Evolutionary conservation across 192 early-diverging fungal species (phyloP), one percentile per base, ranked within the genome.

Genomic region (Anaeromyces robustus): DNA sequence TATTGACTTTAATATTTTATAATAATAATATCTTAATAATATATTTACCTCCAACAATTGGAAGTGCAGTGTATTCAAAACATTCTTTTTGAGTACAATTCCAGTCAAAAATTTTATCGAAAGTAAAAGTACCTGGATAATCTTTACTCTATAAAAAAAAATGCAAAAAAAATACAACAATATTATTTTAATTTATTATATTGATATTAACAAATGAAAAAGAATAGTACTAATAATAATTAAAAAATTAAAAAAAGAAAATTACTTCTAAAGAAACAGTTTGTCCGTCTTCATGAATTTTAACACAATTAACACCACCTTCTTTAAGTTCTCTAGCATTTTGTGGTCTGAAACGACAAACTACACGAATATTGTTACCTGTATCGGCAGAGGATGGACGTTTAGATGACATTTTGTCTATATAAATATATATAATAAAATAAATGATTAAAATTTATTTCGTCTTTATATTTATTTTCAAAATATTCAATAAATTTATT

Each of bases 301-400:
- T 86, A 82, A 98, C 89, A 43, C 96, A 92, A 80, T 93, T 92
- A 77, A 92, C 93, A 80, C 96, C 95, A 81, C 96, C 96, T 84
- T 97, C 95, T 78, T 87, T 91, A 80, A 93, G 92, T 90, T 99
- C 97, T 43, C 94, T 85, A 79, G 91, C 87, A 87, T 99, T 99
- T 84, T 96, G 94, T 78, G 97, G 97, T 79, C 96, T 91, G 87
- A 99, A 97, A 79, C 97, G 93, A 89, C 95, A 96, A 81, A 99
- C 94, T 81, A 99, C 97, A 86, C 94, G 94, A 88, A 99, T 98
- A 86, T 95, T 96, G 85, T 93, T 95, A 79, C 78, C 78, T 11
- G 26, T 28, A n/a, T 59, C 78, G 28, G 32, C 78, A 9, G 52
- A 68, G 28, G 52, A 22, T 26, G 52, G 52, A 68, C 52, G 52